phyloP scores from a whole-genome alignment of 2,329 filamentous ascomycete species.

The Simplicillium sp. region DNA sequence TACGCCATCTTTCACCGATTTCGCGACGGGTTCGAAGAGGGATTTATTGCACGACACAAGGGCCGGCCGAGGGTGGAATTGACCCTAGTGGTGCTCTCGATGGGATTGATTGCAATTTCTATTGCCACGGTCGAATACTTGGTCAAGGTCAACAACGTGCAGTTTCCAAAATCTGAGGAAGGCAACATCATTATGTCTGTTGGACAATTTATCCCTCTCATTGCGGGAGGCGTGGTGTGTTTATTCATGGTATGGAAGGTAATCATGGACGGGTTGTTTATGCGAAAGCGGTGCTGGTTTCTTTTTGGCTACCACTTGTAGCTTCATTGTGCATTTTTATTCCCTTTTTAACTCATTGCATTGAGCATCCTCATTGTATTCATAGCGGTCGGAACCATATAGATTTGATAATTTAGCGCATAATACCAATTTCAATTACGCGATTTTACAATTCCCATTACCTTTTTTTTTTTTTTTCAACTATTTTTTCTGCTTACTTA shows the following conservation, averaged over 20 bases:
- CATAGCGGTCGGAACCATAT: no score
- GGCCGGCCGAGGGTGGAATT: conserved; percentile 11
- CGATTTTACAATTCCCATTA: no score
- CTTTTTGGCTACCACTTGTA: conserved; percentile 12
- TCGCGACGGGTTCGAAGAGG: conserved; percentile 3
- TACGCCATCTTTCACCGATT: conserved; percentile 6
- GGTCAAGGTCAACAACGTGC: conserved; percentile 9
- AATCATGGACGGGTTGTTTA: conserved; percentile 8
- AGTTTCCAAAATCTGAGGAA: background rate
- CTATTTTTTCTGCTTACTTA: no score
- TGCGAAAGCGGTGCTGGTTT: conserved; percentile 10
- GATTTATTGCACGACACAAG: conserved; percentile 2
- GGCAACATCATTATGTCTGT: conserved; percentile 8
- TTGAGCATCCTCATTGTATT: no score
- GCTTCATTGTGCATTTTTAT: background rate
- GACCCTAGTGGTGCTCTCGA: conserved; percentile 10
- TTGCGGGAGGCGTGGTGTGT: conserved; percentile 11
- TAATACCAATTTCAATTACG: no score
- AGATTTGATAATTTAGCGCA: no score
- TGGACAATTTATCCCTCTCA: conserved; percentile 14
- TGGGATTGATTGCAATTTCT: conserved; percentile 10
- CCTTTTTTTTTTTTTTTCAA: no score
- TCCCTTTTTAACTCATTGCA: no score
- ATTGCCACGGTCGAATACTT: conserved; percentile 12
- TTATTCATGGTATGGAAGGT: conserved; percentile 11